Conservation (phyloP, 2,329 filamentous ascomycete species). For the Dactylellina parvicollis region DNA sequence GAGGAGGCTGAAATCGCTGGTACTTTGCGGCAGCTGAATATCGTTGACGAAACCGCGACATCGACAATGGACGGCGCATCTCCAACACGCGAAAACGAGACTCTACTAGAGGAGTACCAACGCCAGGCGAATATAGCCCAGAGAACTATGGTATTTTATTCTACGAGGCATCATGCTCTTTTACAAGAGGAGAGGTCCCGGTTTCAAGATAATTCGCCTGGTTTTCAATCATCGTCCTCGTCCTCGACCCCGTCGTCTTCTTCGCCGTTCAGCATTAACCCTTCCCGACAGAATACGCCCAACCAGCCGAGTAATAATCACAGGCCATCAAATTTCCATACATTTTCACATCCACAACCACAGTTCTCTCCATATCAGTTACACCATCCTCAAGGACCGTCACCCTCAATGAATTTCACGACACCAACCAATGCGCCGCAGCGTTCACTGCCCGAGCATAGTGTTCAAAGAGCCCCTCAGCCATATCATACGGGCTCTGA, state of each 20-base stretch:
- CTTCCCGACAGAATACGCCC: slow-evolving; percentile 30
- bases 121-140: slow-evolving; percentile 34
- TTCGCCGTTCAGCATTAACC: slow-evolving; percentile 30
- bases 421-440: slow-evolving; percentile 11
- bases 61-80: background rate
- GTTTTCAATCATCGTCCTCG: slow-evolving; percentile 38
- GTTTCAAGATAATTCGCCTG: slow-evolving; percentile 41
- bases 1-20: background rate
- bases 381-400: slow-evolving; percentile 14
- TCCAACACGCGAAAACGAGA: slow-evolving; percentile 26
- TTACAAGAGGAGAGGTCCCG: slow-evolving; percentile 39
- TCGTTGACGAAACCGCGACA: slow-evolving; percentile 10
- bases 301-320: slow-evolving; percentile 36
- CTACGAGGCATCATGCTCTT: slow-evolving; percentile 33
- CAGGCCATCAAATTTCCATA: slow-evolving; percentile 15
- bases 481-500: background rate
- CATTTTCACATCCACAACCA: slow-evolving; percentile 18
- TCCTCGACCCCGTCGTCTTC: slow-evolving; percentile 46
- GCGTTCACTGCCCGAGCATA: slow-evolving; percentile 5
- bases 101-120: slow-evolving; percentile 32
- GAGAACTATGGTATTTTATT: slow-evolving; percentile 30
- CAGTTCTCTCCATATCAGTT: slow-evolving; percentile 20
- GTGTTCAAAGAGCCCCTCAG: background rate
- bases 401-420: slow-evolving; percentile 26
- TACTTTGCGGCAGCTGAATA: slow-evolving; percentile 1